These are phyloP conservation scores for Tuber calosporum DNA, from an alignment of 495 filamentous ascomycete genomes.

Conservation along the genomic window DNA sequence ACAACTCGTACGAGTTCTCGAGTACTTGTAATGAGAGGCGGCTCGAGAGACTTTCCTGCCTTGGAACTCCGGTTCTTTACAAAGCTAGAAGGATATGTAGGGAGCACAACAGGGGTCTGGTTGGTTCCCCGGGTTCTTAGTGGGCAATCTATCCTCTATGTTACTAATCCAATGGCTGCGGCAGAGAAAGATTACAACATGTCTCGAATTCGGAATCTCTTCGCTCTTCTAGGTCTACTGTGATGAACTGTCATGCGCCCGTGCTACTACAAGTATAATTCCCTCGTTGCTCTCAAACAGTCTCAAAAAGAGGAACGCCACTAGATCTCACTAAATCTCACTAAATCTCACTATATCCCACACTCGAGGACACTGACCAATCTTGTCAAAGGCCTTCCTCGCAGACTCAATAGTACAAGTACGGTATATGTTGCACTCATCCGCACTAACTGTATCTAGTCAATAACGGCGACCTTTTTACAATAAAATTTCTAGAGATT, in stretches of 20 bases:
- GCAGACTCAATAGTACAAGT: neutral
- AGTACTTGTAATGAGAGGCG: neutral
- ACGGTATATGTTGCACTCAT: neutral
- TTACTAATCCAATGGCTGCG: neutral
- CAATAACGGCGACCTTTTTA: neutral
- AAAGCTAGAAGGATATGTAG: neutral
- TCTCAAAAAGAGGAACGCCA: neutral
- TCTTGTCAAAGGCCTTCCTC: neutral
- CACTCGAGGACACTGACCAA: neutral
- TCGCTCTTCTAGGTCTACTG: neutral
- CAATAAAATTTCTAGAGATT: neutral
- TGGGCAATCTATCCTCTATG: neutral
- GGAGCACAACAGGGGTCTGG: neutral
- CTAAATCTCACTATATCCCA: neutral
- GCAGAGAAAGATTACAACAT: neutral
- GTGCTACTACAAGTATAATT: too few relatives aligned
- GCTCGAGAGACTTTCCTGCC: neutral
- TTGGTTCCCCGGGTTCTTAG: neutral
- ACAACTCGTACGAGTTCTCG: too few relatives aligned
- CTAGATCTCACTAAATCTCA: too few relatives aligned
- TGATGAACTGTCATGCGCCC: neutral
- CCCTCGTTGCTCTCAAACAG: neutral
- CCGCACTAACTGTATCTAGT: neutral
- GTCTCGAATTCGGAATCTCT: neutral
- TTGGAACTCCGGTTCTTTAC: neutral